These are phyloP conservation scores for Jacaranda mimosifolia DNA, from an alignment of 257 asterid species.

Conservation along the genomic window DNA sequence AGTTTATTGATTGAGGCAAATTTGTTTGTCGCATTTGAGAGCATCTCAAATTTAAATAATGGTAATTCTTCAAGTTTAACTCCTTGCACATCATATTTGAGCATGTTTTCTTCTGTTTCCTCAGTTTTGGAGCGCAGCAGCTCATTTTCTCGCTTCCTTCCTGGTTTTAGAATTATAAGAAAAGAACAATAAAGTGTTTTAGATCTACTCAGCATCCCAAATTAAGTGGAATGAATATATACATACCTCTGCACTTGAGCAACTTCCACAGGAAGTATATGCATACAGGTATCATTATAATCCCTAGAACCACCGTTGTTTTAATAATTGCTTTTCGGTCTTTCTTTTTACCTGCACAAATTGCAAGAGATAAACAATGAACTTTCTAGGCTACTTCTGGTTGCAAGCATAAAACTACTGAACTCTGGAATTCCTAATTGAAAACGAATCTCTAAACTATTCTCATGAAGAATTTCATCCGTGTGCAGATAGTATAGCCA, in stretches of 20 bases:
- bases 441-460: too few species aligned
- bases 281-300: not conserved
- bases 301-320: not conserved
- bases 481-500: not conserved
- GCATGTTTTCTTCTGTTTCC: not conserved
- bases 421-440: too few species aligned
- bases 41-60: slow-evolving; percentile 24
- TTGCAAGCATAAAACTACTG: too few species aligned
- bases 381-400: too few species aligned
- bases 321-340: slow-evolving; percentile 23
- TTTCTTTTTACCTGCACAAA: slow-evolving; percentile 26
- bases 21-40: slow-evolving; percentile 36
- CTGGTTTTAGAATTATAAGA: not conserved
- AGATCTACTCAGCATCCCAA: not conserved
- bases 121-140: not conserved
- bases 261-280: slow-evolving; percentile 2
- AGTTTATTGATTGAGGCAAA: slow-evolving; percentile 30
- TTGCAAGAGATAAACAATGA: not conserved
- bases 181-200: not conserved
- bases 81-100: slow-evolving; percentile 5
- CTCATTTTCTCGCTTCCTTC: slow-evolving; percentile 9
- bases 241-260: slow-evolving; percentile 27
- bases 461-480: not conserved
- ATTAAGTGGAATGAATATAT: not conserved
- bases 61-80: slow-evolving; percentile 36